These are phyloP conservation scores for Pythium dissimile DNA, from an alignment of 352 stramenopile species.

Conservation along the genomic window DNA sequence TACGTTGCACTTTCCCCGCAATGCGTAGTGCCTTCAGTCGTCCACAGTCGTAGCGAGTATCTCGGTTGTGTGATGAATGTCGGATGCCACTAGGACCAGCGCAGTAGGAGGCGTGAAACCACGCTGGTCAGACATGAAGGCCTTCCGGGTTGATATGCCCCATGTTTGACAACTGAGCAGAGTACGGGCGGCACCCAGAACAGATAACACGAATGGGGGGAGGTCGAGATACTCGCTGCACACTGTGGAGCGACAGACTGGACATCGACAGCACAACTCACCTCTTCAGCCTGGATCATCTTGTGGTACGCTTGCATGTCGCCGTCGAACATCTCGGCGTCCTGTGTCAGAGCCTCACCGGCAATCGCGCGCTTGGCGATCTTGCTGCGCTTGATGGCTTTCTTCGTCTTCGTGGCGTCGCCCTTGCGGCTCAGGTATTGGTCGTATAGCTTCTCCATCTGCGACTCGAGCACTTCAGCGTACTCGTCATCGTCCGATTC, in stretches of 20 bases:
- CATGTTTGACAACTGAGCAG: constrained; percentile 92
- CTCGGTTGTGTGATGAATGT: constrained; percentile 27
- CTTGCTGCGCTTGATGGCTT: constrained; percentile 84
- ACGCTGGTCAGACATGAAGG: constrained; percentile 80
- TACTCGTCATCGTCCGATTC: constrained; percentile 65
- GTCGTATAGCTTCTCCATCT: constrained; percentile 87
- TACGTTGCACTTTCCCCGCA: background rate
- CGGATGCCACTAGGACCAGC: constrained; percentile 77
- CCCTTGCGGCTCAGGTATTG: constrained; percentile 72
- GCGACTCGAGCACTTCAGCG: constrained; percentile 67
- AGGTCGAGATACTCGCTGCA: too few species aligned
- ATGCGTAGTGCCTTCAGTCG: too few species aligned
- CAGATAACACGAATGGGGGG: constrained; percentile 91
- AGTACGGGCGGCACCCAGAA: constrained; percentile 84
- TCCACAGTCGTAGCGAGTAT: too few species aligned
- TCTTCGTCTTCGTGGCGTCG: constrained; percentile 78
- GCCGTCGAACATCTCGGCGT: constrained; percentile 80
- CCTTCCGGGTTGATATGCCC: constrained; percentile 67
- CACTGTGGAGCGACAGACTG: background rate
- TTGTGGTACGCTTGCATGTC: constrained; percentile 78
- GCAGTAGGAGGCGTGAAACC: constrained; percentile 30
- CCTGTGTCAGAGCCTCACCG: constrained; percentile 72
- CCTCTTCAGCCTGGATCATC: constrained; percentile 87
- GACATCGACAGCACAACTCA: constrained; percentile 32
- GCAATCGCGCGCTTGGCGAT: constrained; percentile 80